Evolutionary conservation across 768 basidiomycete species (phyloP), one percentile per base, ranked within the genome.

Genomic region (Lentinus tigrinus): DNA sequence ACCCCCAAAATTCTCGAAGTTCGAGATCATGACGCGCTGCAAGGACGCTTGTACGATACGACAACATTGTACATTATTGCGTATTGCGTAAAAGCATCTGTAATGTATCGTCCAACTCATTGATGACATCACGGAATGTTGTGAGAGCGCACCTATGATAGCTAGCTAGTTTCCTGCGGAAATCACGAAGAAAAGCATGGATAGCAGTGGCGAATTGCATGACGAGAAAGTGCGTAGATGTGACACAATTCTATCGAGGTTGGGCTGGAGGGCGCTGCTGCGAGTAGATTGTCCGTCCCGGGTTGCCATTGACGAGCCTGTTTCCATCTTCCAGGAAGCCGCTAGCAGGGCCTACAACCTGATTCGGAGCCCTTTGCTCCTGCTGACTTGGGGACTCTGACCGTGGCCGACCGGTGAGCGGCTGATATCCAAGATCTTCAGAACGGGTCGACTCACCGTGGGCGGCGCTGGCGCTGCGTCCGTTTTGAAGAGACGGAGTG

Each of bases 281-380:
- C 43, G 66, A 67, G 47, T 70, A 70, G 14, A 70, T 70, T 28
- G 67, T 68, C 44, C 69, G 63, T 37, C 69, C 69, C 9, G 67
- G 67, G 38, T 65, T 67, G 31, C 60, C 65, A 3, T 62, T 47
- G 34, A 67, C 27, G 3, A 52, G n/a, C 8, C 34, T 44, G 9
- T n/a, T 38, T 21, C 60, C 60, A 6, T 62, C 58, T 17, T 67
- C 63, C 52, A 67, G 13, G 42, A 58, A 67, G 8, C 56, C 63
- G 39, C 61, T 63, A 14, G 65, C 59, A 47, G 67, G 63, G 6
- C 63, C 65, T n/a, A 58, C 58, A n/a, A 54, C 56, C 19, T 54
- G 61, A 9, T 39, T 61, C 13, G 55, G n/a, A 24, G 58, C 11
- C 52, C 51, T 50, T 4, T 6, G 24, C 16, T 57, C 60, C 2